Percentiles rank a stretch among this genome's conserved stretches.
Evolutionary conservation across 805 yeast species (phyloP).

Genomic region (Kodamaea kaohsiungensis): DNA sequence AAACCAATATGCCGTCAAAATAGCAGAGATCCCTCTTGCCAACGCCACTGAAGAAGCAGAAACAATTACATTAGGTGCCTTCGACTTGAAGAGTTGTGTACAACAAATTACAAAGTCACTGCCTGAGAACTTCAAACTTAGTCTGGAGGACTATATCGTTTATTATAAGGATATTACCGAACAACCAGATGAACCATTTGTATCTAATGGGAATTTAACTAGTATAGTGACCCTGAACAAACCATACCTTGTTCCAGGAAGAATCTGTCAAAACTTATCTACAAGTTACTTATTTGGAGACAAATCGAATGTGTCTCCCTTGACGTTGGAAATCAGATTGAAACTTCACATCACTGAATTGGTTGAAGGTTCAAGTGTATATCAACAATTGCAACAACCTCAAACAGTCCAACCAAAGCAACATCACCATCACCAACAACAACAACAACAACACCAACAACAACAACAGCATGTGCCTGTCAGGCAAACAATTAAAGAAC

Average conservation of each 20-base stretch:
- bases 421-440: neutral
- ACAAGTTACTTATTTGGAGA: constrained; percentile 41
- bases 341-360: constrained; percentile 45
- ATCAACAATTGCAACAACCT: constrained; percentile 5
- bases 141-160: constrained; percentile 44
- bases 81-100: constrained; percentile 39
- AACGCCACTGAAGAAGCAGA: constrained; percentile 24
- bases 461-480: neutral
- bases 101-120: constrained; percentile 39
- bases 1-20: constrained; percentile 33
- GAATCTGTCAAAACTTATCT: constrained; percentile 60
- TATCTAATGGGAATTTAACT: constrained; percentile 42
- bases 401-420: neutral
- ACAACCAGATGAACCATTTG: constrained; percentile 51
- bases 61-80: constrained; percentile 41
- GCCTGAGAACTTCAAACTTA: constrained; percentile 44
- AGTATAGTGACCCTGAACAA: constrained; percentile 27
- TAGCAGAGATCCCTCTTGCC: constrained; percentile 37
- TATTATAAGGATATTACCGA: constrained; percentile 48
- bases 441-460: constrained; percentile 4
- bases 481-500: neutral
- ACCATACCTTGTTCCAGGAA: constrained; percentile 43
- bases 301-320: constrained; percentile 37
- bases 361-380: neutral
- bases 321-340: constrained; percentile 59